These are phyloP conservation scores for Exophiala xenobiotica DNA, from an alignment of 2,329 filamentous ascomycete species.

Conservation along the genomic window DNA sequence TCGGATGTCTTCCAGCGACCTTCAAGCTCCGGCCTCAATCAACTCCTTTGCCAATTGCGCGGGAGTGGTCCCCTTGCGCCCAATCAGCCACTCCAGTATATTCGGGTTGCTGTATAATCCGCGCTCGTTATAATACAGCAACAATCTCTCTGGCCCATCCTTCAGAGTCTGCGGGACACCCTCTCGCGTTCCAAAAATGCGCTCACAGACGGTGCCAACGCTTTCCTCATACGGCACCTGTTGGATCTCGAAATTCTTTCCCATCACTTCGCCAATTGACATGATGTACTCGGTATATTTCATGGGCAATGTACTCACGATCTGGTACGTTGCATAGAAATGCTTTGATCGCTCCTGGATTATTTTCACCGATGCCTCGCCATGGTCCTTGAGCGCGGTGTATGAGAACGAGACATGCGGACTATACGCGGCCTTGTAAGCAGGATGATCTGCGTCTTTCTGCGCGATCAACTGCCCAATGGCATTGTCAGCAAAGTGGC, in stretches of 20 bases:
- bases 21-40: no score
- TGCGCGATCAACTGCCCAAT: conserved; percentile 3
- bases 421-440: conserved; percentile 5
- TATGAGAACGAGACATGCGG: conserved; percentile 4
- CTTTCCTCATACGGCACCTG: conserved; percentile 4
- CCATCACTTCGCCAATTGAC: conserved; percentile 4
- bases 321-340: conserved; percentile 12
- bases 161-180: neutral
- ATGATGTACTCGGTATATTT: conserved; percentile 9
- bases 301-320: conserved; percentile 9
- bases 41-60: conserved; percentile 5
- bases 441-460: neutral
- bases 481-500: conserved; percentile 13
- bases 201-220: neutral
- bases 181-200: neutral
- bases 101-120: conserved; percentile 4
- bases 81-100: conserved; percentile 17
- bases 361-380: conserved; percentile 9
- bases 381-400: conserved; percentile 9
- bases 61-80: conserved; percentile 3
- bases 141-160: conserved; percentile 5
- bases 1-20: neutral
- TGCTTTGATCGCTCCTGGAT: conserved; percentile 5
- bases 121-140: conserved; percentile 13
- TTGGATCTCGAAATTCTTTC: conserved; percentile 7